Evolutionary conservation across 2,329 filamentous ascomycete genomes (phyloP).

Genomic region (Xylaria sp.): DNA sequence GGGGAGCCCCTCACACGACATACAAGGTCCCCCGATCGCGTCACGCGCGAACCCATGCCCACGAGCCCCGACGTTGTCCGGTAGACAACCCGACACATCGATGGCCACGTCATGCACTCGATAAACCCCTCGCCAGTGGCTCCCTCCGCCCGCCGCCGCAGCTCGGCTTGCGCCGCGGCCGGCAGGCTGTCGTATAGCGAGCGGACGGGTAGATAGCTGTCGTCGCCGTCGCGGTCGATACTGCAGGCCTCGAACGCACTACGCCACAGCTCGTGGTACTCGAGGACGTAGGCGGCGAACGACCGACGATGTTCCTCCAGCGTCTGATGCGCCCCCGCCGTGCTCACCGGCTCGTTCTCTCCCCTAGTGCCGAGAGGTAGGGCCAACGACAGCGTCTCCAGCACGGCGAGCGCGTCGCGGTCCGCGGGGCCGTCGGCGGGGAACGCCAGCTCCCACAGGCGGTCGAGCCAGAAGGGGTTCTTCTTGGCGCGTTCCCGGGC

Average conservation of each 20-base stretch:
- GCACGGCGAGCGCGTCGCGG: constrained; percentile 2
- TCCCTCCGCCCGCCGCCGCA: constrained; percentile 8
- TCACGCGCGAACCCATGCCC: constrained; percentile 16
- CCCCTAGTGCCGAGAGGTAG: background rate
- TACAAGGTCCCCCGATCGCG: constrained; percentile 3
- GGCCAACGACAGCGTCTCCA: constrained; percentile 11
- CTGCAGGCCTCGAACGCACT: background rate
- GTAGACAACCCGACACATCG: constrained; percentile 16
- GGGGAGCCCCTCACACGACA: constrained; percentile 6
- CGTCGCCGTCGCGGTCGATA: background rate
- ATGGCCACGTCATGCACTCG: constrained; percentile 15
- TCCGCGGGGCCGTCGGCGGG: background rate
- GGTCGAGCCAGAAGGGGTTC: constrained; percentile 17
- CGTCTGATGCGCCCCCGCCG: background rate
- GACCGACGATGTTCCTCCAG: background rate
- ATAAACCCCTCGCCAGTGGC: background rate
- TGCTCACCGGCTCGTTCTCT: constrained; percentile 1
- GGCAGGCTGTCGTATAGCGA: constrained; percentile 9
- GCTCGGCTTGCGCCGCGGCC: background rate
- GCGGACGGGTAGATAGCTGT: background rate
- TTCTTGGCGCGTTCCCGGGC: constrained; percentile 3
- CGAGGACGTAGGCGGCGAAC: constrained; percentile 14
- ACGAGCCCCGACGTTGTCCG: constrained; percentile 8
- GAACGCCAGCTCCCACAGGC: constrained; percentile 4
- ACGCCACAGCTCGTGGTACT: constrained; percentile 7